Base-by-base conservation (phyloP, 805 yeast genomes). In the Yarrowia bubula region DNA sequence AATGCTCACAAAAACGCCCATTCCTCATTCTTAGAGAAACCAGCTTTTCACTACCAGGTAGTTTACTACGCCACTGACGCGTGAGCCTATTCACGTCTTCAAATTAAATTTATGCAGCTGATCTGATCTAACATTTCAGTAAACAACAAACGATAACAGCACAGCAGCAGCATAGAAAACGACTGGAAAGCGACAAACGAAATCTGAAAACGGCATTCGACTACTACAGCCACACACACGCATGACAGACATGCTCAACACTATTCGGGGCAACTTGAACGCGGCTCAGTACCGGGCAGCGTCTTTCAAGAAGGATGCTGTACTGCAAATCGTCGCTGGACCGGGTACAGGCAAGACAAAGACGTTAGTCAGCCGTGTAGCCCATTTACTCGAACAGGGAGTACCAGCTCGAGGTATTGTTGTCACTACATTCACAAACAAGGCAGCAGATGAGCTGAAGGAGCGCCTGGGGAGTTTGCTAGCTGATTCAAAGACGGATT, bases 391-490 rank as follows among this genome's bases (percentile, higher is more conserved):
- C 3, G 74, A 81, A 8, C 79, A 82, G 39, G 75, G 80, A 1
- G 74, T 89, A 0, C 77, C 79, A 1, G 92, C 98, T 0, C 78
- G 80, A 38, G 76, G 82, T 53, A 81, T 95, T 17, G 82, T 93
- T 0, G 95, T 92, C 18, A 90, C 97, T 6, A 92, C 98, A 0
- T 93, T 93, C 77, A 93, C 98, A 11, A 89, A 90, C 70, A 90
- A 89, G 70, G 98, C 99, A 0, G 96, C 98, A 1, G 82, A 80
- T 62, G 98, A 93, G 75, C 87, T 93, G 89, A 76, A 78, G 11
- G 87, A 84, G 37, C 79, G 98, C 46, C 75, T 93, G 28, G 66
- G 65, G 7, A n/a, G n/a, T 2, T 17, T 69, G 17, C 60, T 71
- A 5, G 71, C 66, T n/a, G 69, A 65, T 14, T 58, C 67, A 2